Evolutionary conservation across 805 yeast genomes (phyloP), one percentile per base, ranked within the genome.

Genomic region (Candida ponderosae): DNA sequence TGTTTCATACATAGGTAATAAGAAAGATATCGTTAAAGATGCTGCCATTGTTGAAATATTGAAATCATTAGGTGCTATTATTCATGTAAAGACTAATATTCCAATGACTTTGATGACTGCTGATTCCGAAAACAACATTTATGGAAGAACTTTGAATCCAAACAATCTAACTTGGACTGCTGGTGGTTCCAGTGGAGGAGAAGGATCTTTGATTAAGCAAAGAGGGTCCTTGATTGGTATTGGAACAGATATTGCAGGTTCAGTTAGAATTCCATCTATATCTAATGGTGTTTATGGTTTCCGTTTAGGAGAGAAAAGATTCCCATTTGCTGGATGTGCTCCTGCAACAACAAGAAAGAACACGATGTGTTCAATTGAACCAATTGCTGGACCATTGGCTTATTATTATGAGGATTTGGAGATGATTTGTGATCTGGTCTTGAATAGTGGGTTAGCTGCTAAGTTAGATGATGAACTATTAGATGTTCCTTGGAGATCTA

Each of bases 321-420:
- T 32, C 21, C 34, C 34, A 8, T 4, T 7, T 32, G 28, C 77
- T 56, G 66, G 81, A 18, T 47, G 56, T 68, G 15, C 13, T 36
- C 48, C 64, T 9, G 33, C 32, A 11, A 18, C 23, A 5, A 76
- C 79, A 36, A 68, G 69, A 29, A 77, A 80, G 6, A 81, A 77
- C 29, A 68, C 66, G 33, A 87, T n/a, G n/a, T n/a, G n/a, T n/a
- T n/a, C n/a, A n/a, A n/a, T n/a, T n/a, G n/a, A n/a, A n/a, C n/a
- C n/a, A n/a, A n/a, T n/a, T n/a, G n/a, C n/a, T n/a, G n/a, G 85
- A 14, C 88, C 87, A 30, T 52, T 80, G 56, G 67, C 81, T 6
- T 66, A 79, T 47, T 59, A 72, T 4, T 57, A 76, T 31, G 79
- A 75, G 5, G 87, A 80, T 56, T 58, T 79, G 43, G 83, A 78